Evolutionary conservation across 345 rosid species (phyloP).

Genomic region (Draba incana): DNA sequence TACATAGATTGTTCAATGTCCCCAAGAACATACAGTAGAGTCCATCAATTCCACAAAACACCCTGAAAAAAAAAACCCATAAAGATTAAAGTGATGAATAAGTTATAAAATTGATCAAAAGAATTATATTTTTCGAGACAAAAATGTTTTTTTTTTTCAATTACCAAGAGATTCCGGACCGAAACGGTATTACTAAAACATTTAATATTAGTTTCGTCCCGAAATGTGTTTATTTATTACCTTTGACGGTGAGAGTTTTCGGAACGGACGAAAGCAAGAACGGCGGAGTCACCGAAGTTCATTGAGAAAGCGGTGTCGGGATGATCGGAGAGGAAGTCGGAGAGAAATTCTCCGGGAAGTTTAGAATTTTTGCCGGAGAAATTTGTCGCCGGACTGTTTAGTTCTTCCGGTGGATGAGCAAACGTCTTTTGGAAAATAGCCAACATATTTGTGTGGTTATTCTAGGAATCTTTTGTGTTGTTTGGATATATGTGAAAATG

Average conservation of each 20-base stretch:
- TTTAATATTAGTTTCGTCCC: too few relatives aligned
- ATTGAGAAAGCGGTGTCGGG: conserved; percentile 64
- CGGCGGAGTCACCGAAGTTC: conserved; percentile 71
- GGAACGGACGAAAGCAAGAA: conserved; percentile 60
- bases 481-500: conserved; percentile 6
- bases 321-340: conserved; percentile 60
- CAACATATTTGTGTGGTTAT: conserved; percentile 53
- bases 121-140: too few relatives aligned
- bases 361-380: conserved; percentile 52
- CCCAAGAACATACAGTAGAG: conserved; percentile 82
- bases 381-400: conserved; percentile 78
- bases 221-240: not conserved
- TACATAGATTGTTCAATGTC: conserved; percentile 60
- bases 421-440: conserved; percentile 80
- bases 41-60: conserved; percentile 77
- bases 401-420: conserved; percentile 92
- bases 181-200: too few relatives aligned
- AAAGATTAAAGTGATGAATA: not conserved
- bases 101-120: too few relatives aligned
- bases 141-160: too few relatives aligned
- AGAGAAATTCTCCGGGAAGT: conserved; percentile 66
- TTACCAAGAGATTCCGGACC: too few relatives aligned
- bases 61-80: conserved; percentile 45
- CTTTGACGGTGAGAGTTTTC: conserved; percentile 37
- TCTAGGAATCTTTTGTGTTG: not conserved